Conservation (phyloP, 1,284 basidiomycete species). For the Melampsora americana region DNA sequence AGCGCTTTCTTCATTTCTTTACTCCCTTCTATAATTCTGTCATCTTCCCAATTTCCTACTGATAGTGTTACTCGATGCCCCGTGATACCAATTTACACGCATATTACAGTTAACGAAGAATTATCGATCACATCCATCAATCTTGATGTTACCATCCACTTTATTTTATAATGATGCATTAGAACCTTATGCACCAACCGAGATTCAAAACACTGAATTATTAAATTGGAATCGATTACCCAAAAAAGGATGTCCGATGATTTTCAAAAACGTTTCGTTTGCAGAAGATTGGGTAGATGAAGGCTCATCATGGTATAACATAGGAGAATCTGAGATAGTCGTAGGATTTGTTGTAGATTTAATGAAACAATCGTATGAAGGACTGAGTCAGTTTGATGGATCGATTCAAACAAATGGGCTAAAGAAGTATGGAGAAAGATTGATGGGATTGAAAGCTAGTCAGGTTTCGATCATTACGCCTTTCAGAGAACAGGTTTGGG, state of each 20-base stretch:
- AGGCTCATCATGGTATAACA: constrained; percentile 45
- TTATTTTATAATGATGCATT: constrained; percentile 56
- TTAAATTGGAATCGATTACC: constrained; percentile 52
- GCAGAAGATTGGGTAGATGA: constrained; percentile 56
- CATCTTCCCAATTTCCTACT: too few species aligned
- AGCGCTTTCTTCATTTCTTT: too few species aligned
- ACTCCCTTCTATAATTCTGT: too few species aligned
- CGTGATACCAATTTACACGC: constrained; percentile 13
- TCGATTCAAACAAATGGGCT: constrained; percentile 46
- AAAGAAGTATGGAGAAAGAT: neutral
- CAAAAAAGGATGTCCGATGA: constrained; percentile 52
- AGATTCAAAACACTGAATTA: constrained; percentile 41
- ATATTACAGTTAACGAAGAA: constrained; percentile 52
- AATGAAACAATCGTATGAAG: neutral
- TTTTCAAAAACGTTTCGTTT: constrained; percentile 52
- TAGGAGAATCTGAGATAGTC: constrained; percentile 42
- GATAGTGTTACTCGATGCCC: too few species aligned
- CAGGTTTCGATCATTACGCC: constrained; percentile 55
- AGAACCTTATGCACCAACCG: constrained; percentile 45
- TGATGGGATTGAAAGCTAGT: constrained; percentile 4
- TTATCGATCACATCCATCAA: constrained; percentile 55
- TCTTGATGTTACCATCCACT: constrained; percentile 55
- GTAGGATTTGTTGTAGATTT: constrained; percentile 20
- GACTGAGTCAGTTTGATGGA: constrained; percentile 51
- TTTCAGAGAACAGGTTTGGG: constrained; percentile 57